Conservation (phyloP, 2,329 filamentous ascomycete genomes). For the Aureobasidium sp. region DNA sequence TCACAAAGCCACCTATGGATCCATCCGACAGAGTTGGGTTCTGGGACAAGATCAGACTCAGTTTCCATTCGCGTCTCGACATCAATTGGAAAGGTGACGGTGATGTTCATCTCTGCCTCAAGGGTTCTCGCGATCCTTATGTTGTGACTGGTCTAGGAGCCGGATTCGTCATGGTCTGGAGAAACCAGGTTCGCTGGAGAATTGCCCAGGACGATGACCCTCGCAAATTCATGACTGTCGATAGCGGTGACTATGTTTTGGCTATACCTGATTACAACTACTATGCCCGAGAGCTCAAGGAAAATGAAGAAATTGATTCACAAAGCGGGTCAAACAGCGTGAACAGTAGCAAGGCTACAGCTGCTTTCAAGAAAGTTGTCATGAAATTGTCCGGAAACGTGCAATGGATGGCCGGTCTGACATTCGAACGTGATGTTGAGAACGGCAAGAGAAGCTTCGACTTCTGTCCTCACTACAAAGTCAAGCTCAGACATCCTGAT, state of each 20-base stretch:
- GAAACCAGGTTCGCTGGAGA: conserved; percentile 82
- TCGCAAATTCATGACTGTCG: conserved; percentile 87
- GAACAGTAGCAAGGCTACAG: conserved; percentile 60
- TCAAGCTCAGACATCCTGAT: conserved; percentile 73
- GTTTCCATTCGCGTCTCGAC: conserved; percentile 83
- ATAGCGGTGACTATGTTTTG: conserved; percentile 89
- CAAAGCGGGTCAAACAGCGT: conserved; percentile 50
- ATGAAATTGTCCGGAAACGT: conserved; percentile 99
- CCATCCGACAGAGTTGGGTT: conserved; percentile 91
- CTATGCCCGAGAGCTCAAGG: conserved; percentile 61
- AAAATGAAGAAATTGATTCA: conserved; percentile 36
- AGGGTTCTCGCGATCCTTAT: conserved; percentile 85
- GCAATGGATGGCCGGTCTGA: conserved; percentile 80
- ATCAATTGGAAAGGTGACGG: conserved; percentile 93
- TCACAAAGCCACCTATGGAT: conserved; percentile 92
- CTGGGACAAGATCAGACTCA: conserved; percentile 96
- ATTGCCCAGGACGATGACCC: conserved; percentile 81
- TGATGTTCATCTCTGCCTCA: conserved; percentile 86
- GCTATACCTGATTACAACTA: conserved; percentile 91
- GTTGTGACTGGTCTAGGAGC: conserved; percentile 85
- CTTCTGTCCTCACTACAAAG: conserved; percentile 87
- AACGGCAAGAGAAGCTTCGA: conserved; percentile 69
- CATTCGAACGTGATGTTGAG: conserved; percentile 79
- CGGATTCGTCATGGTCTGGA: conserved; percentile 98
- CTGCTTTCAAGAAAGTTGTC: conserved; percentile 94